A percentile compares a stretch with the other conserved stretches of the same genome.
phyloP scores from a whole-genome alignment of 805 yeast species.

The Maudiozyma bulderi region DNA sequence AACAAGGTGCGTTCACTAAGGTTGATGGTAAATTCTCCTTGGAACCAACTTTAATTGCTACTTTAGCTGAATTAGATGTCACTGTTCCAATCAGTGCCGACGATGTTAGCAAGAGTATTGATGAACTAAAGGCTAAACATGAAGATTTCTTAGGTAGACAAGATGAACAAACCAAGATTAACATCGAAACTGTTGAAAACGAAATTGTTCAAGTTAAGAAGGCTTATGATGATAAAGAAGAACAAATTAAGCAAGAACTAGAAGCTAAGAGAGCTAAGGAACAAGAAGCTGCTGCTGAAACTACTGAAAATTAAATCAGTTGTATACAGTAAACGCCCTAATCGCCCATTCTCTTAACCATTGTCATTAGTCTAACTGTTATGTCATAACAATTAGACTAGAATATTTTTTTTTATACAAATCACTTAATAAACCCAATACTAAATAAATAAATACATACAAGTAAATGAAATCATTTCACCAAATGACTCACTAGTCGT shows the following conservation, averaged over 20 bases:
- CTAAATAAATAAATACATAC: too few relatives aligned
- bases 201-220: slow-evolving; percentile 62
- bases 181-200: slow-evolving; percentile 66
- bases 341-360: too few relatives aligned
- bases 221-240: slow-evolving; percentile 39
- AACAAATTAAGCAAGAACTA: slow-evolving; percentile 23
- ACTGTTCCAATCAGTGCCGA: slow-evolving; percentile 70
- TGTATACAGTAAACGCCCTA: not conserved
- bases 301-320: slow-evolving; percentile 9
- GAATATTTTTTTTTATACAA: too few relatives aligned
- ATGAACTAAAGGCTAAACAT: slow-evolving; percentile 62
- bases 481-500: too few relatives aligned
- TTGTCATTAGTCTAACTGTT: too few relatives aligned
- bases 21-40: slow-evolving; percentile 47
- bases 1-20: slow-evolving; percentile 9
- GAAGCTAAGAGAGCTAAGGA: slow-evolving; percentile 27
- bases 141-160: slow-evolving; percentile 59
- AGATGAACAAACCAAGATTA: slow-evolving; percentile 69
- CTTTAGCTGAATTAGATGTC: slow-evolving; percentile 66
- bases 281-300: slow-evolving; percentile 10
- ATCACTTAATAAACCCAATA: too few relatives aligned
- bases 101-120: slow-evolving; percentile 57
- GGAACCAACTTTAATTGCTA: slow-evolving; percentile 70
- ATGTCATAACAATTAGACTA: too few relatives aligned
- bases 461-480: too few relatives aligned